Evolutionary conservation across 257 asterid genomes (phyloP).

Genomic region (Leonotis leonurus): DNA sequence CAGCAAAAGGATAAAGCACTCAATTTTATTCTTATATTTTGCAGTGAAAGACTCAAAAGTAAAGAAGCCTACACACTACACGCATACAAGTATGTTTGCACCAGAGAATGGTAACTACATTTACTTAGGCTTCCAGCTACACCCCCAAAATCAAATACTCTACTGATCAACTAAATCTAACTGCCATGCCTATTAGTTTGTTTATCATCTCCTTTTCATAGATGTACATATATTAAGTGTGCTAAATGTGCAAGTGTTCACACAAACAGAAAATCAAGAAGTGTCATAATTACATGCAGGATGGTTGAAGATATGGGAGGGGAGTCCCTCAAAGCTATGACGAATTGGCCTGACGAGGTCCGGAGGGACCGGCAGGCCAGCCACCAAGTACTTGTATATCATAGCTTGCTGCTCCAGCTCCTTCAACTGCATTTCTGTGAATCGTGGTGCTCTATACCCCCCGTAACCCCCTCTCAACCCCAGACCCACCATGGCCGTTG

Average conservation of each 20-base stretch:
- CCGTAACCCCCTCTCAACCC: slow-evolving; percentile 49
- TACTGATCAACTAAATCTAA: not conserved
- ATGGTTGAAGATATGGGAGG: slow-evolving; percentile 67
- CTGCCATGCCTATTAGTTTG: not conserved
- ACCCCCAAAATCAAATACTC: not conserved
- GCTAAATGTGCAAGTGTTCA: not conserved
- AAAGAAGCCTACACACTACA: no score
- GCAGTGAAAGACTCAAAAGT: not conserved
- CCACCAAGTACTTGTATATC: slow-evolving; percentile 81
- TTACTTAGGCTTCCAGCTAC: not conserved
- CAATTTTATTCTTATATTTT: not conserved
- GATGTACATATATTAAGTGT: no score
- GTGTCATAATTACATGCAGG: slow-evolving; percentile 45
- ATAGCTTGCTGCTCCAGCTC: slow-evolving; percentile 97
- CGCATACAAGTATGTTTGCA: no score
- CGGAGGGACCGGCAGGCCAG: slow-evolving; percentile 83
- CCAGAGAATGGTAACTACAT: not conserved
- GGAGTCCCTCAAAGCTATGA: slow-evolving; percentile 74
- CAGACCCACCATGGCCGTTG: slow-evolving; percentile 36
- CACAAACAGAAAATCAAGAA: not conserved
- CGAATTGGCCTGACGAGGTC: slow-evolving; percentile 87
- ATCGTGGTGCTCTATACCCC: slow-evolving; percentile 65
- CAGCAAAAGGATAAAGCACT: not conserved
- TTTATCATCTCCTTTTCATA: not conserved
- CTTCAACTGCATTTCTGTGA: slow-evolving; percentile 91